Percentiles rank a stretch among this genome's conserved stretches.
phyloP scores from a whole-genome alignment of 352 stramenopile species.

The Pythium myriotylum region DNA sequence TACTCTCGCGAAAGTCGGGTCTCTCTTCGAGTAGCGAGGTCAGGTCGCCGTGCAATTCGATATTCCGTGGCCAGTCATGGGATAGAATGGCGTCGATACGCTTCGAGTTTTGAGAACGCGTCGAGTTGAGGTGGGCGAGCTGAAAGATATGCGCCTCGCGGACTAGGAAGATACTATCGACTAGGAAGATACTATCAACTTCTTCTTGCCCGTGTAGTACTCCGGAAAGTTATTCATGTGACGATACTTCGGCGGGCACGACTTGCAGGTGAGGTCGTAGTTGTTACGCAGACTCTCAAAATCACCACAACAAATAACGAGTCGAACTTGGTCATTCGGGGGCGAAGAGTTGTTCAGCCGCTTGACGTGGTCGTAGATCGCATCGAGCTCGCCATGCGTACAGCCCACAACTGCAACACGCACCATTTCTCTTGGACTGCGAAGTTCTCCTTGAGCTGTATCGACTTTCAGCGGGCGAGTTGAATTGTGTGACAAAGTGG shows the following conservation, averaged over 20 bases:
- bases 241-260: constrained; percentile 96
- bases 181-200: constrained; percentile 74
- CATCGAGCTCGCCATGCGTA: constrained; percentile 97
- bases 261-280: constrained; percentile 95
- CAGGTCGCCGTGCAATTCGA: constrained; percentile 94
- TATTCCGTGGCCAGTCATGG: constrained; percentile 98
- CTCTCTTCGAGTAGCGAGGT: constrained; percentile 88
- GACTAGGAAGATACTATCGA: constrained; percentile 82
- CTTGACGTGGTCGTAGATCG: constrained; percentile 95
- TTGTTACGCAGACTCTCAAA: constrained; percentile 11
- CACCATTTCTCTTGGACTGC: constrained; percentile 29
- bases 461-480: too few relatives aligned
- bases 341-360: constrained; percentile 28
- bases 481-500: too few relatives aligned
- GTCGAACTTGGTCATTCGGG: constrained; percentile 63
- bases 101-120: not conserved
- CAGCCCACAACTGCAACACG: constrained; percentile 96
- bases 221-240: constrained; percentile 90
- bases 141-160: constrained; percentile 92
- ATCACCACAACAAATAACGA: constrained; percentile 97
- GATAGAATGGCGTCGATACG: constrained; percentile 93
- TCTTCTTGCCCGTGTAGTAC: constrained; percentile 94
- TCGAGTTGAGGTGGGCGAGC: constrained; percentile 86
- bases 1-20: constrained; percentile 93
- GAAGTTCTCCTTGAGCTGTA: too few relatives aligned